Evolutionary conservation across 208 protist genomes (phyloP).

Genomic region (Wallacemonas sp.): DNA sequence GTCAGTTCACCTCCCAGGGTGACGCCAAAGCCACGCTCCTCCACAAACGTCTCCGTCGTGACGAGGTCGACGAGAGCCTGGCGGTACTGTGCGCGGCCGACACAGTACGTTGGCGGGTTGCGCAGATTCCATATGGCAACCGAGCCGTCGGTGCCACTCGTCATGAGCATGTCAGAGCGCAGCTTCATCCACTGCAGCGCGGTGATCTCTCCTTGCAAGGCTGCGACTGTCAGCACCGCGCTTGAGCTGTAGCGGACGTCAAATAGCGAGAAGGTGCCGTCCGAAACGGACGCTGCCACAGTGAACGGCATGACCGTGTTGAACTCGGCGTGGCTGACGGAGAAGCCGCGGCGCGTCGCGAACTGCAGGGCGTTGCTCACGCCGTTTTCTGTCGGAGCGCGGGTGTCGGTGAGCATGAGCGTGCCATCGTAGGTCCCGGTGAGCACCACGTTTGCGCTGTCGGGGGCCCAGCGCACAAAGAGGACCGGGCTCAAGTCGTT

Average conservation of each 20-base stretch:
- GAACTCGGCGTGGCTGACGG: conserved; percentile 51
- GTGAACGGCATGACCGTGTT: conserved; percentile 68
- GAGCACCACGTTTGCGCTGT: conserved; percentile 60
- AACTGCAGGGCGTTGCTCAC: conserved; percentile 28
- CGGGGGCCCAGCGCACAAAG: conserved; percentile 75
- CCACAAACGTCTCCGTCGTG: conserved; percentile 56
- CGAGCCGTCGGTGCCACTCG: conserved; percentile 76
- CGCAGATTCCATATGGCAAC: conserved; percentile 83
- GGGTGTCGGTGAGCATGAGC: conserved; percentile 67
- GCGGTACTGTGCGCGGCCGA: conserved; percentile 70
- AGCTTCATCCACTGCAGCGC: conserved; percentile 66
- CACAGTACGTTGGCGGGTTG: conserved; percentile 71
- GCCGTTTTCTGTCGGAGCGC: conserved; percentile 8
- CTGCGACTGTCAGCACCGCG: conserved; percentile 59
- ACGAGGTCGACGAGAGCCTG: conserved; percentile 51
- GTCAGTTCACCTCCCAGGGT: conserved; percentile 63
- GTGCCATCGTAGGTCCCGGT: conserved; percentile 68
- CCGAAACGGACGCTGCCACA: conserved; percentile 53
- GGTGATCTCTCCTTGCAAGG: conserved; percentile 73
- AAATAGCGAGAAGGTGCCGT: conserved; percentile 76
- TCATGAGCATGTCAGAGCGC: conserved; percentile 72
- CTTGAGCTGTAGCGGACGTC: conserved; percentile 61
- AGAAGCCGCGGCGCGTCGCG: conserved; percentile 34
- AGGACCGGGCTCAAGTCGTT: conserved; percentile 43
- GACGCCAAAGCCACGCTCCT: conserved; percentile 74